Conservation (phyloP, 495 filamentous ascomycete genomes). For the Podospora anserina region DNA sequence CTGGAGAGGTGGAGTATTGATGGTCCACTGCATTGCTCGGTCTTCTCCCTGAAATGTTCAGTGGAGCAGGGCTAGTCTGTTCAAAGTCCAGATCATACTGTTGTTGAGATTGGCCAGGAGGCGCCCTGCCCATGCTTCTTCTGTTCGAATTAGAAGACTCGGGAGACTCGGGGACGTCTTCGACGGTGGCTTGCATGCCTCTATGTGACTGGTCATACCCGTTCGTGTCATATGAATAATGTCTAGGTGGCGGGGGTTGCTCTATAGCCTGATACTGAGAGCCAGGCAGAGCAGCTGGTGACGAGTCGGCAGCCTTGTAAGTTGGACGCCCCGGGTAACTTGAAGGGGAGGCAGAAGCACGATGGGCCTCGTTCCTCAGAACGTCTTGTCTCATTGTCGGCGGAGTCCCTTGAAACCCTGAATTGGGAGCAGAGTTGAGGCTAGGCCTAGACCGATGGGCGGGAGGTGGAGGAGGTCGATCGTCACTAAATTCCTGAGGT, state of each 20-base stretch:
- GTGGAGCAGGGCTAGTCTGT: conserved; percentile 45
- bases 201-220: conserved; percentile 43
- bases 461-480: conserved; percentile 46
- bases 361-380: conserved; percentile 46
- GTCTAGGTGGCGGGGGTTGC: conserved; percentile 37
- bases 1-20: conserved; percentile 20
- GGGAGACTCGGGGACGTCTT: conserved; percentile 60
- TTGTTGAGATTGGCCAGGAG: conserved; percentile 32
- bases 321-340: conserved; percentile 46
- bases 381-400: conserved; percentile 49
- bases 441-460: conserved; percentile 42
- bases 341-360: conserved; percentile 36
- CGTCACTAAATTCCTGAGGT: conserved; percentile 24
- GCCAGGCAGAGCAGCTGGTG: conserved; percentile 32
- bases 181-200: conserved; percentile 65
- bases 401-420: conserved; percentile 33
- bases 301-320: conserved; percentile 46
- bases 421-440: conserved; percentile 36
- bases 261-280: conserved; percentile 33
- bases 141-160: conserved; percentile 41
- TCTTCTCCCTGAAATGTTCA: conserved; percentile 41
- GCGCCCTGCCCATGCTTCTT: conserved; percentile 39
- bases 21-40: not conserved
- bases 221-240: conserved; percentile 48
- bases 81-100: conserved; percentile 30